A percentile compares a stretch with the other conserved stretches of the same genome.
Conservation (phyloP, 805 yeast species). For the Spathaspora sp. region DNA sequence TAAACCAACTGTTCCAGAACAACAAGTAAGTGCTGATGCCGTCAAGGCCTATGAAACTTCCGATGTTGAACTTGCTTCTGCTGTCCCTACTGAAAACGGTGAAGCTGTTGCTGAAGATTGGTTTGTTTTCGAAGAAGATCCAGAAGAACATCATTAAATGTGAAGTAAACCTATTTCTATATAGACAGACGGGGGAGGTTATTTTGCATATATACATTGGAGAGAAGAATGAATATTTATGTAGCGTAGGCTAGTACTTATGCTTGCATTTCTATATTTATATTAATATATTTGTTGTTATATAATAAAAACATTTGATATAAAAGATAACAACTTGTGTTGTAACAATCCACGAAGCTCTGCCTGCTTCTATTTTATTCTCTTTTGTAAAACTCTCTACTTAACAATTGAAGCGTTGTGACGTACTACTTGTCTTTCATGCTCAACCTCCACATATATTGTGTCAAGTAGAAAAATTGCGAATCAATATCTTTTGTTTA, state of each 20-base stretch:
- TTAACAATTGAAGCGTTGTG: no score
- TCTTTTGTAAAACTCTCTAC: no score
- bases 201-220: not conserved
- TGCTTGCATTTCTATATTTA: not conserved
- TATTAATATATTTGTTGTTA: not conserved
- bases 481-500: not conserved
- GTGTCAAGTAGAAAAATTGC: not conserved
- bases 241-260: not conserved
- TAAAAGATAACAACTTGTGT: not conserved
- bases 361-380: not conserved
- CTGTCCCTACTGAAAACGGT: constrained; percentile 25
- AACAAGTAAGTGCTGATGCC: constrained; percentile 68
- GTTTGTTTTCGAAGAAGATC: constrained; percentile 71
- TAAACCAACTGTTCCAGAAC: constrained; percentile 70
- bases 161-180: not conserved
- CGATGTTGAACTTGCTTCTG: constrained; percentile 59
- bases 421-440: no score
- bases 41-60: constrained; percentile 65
- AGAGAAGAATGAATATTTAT: not conserved
- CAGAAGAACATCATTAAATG: constrained; percentile 47
- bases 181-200: not conserved
- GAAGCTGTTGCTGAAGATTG: constrained; percentile 53
- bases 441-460: no score
- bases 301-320: not conserved
- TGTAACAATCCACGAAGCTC: not conserved